A percentile compares a stretch with the other conserved stretches of the same genome.
Conservation (phyloP, 768 basidiomycete genomes). For the Epithele typhae region DNA sequence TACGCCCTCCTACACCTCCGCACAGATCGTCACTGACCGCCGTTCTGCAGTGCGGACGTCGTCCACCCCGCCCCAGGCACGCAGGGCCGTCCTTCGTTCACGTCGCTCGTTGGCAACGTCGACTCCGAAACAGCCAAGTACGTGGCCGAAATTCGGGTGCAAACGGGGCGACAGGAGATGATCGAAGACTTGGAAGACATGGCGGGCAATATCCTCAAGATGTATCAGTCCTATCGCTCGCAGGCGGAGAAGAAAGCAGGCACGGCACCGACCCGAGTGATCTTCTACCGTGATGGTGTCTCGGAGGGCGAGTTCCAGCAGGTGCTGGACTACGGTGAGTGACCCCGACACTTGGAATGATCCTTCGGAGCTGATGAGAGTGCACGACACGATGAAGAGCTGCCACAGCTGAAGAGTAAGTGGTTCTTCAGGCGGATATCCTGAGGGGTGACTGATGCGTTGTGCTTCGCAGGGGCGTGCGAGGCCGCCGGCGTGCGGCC, state of each 20-base stretch:
- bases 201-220: slow-evolving; percentile 34
- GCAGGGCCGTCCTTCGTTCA: slow-evolving; percentile 76
- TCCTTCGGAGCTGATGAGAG: slow-evolving; percentile 36
- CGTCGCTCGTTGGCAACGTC: slow-evolving; percentile 75
- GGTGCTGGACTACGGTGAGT: slow-evolving; percentile 49
- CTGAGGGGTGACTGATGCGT: neutral
- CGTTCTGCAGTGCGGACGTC: slow-evolving; percentile 56
- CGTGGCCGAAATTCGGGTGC: slow-evolving; percentile 54
- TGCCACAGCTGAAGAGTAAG: slow-evolving; percentile 15
- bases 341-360: slow-evolving; percentile 9
- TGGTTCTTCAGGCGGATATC: neutral
- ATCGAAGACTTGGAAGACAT: slow-evolving; percentile 68
- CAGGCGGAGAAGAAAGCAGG: slow-evolving; percentile 22
- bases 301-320: slow-evolving; percentile 49
- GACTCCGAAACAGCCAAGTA: slow-evolving; percentile 77
- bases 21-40: neutral
- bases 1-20: slow-evolving; percentile 6
- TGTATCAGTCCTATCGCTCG: slow-evolving; percentile 51
- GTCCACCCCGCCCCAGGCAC: slow-evolving; percentile 81
- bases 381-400: slow-evolving; percentile 20
- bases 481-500: slow-evolving; percentile 21
- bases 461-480: neutral
- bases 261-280: slow-evolving; percentile 53
- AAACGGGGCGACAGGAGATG: slow-evolving; percentile 68
- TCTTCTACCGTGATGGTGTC: slow-evolving; percentile 68